Conservation (phyloP, 352 stramenopile species). For the Globisporangium canariense region DNA sequence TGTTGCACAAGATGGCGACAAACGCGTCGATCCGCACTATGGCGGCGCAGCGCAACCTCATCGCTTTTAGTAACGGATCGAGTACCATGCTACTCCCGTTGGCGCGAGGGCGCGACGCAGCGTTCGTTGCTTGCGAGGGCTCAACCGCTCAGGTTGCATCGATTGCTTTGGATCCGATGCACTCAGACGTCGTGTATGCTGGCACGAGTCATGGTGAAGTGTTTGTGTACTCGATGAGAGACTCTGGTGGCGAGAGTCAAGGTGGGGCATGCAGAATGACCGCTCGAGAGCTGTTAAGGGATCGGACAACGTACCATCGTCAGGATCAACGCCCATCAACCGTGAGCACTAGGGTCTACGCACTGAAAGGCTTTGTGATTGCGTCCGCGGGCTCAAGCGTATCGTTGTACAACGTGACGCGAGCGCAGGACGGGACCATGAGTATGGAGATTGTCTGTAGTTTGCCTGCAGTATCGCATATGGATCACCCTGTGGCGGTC, state of each 20-base stretch:
- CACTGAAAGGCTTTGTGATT: conserved; percentile 17
- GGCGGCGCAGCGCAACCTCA: conserved; percentile 31
- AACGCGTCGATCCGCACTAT: conserved; percentile 22
- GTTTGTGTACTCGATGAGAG: conserved; percentile 30
- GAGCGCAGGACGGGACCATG: not conserved
- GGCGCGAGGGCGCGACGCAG: conserved; percentile 21
- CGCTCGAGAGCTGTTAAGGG: conserved; percentile 2
- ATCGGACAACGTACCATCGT: not conserved
- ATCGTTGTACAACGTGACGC: conserved; percentile 15
- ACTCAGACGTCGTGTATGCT: conserved; percentile 42
- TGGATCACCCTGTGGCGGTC: conserved; percentile 13
- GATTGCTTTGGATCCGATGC: conserved; percentile 40
- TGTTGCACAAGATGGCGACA: conserved; percentile 32
- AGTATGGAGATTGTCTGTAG: conserved; percentile 1
- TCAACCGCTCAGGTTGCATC: conserved; percentile 33
- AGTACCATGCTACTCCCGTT: conserved; percentile 29
- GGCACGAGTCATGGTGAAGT: conserved; percentile 45
- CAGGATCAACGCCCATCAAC: too few species aligned
- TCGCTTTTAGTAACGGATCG: conserved; percentile 41
- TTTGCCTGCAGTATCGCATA: not conserved
- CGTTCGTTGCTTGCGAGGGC: conserved; percentile 37
- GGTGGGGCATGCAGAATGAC: conserved; percentile 1
- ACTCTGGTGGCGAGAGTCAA: not conserved
- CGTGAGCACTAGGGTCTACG: not conserved
- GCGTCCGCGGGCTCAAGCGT: not conserved